phyloP scores from a whole-genome alignment of 164 flowering plant genomes.

The Aristolochia fimbriata region DNA sequence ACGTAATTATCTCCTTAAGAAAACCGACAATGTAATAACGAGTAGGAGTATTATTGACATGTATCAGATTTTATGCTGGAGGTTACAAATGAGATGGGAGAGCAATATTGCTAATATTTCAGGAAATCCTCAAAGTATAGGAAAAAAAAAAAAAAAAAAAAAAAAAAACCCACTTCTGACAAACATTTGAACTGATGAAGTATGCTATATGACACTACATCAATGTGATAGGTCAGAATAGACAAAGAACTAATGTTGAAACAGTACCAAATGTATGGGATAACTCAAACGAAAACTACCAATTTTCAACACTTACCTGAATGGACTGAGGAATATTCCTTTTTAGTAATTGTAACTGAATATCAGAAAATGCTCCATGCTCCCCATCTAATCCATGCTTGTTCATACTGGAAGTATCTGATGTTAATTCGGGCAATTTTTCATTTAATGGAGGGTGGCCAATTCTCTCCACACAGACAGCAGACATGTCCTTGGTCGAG shows the following conservation, averaged over 20 bases:
- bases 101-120: too few relatives aligned
- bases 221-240: too few relatives aligned
- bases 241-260: not conserved
- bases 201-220: too few relatives aligned
- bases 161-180: too few relatives aligned
- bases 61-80: too few relatives aligned
- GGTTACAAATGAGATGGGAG: too few relatives aligned
- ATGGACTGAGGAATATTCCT: constrained; percentile 5
- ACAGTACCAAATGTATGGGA: not conserved
- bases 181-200: too few relatives aligned
- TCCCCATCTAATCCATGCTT: constrained; percentile 12
- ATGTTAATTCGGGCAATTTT: constrained; percentile 18
- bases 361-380: constrained; percentile 13
- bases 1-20: too few relatives aligned
- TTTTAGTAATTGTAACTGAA: constrained; percentile 4
- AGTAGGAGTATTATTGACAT: too few relatives aligned
- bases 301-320: not conserved
- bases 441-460: constrained; percentile 16
- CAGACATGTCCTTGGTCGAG: not conserved
- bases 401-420: constrained; percentile 1
- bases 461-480: constrained; percentile 3
- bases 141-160: too few relatives aligned
- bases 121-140: too few relatives aligned
- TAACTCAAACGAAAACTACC: not conserved
- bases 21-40: too few relatives aligned